Conservation (phyloP, 768 basidiomycete species). For the Lactarius indigo region DNA sequence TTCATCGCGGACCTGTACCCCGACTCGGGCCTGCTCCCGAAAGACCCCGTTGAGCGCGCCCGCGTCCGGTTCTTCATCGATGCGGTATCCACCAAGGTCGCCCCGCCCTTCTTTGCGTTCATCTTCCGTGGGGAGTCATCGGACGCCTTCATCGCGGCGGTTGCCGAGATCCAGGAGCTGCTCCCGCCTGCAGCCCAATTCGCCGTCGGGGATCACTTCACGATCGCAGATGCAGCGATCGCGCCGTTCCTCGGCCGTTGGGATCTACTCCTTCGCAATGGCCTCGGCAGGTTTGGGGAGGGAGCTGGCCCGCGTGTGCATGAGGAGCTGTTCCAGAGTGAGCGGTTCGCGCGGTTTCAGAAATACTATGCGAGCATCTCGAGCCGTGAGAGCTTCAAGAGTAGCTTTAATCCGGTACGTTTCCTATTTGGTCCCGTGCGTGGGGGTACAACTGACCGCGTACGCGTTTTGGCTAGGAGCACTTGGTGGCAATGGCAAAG, state of each 20-base stretch:
- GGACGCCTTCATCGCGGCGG: conserved; percentile 38
- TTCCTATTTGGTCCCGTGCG: neutral
- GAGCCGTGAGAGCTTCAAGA: conserved; percentile 47
- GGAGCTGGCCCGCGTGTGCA: conserved; percentile 42
- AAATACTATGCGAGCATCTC: conserved; percentile 45
- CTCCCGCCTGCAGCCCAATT: conserved; percentile 42
- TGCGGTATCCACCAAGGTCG: conserved; percentile 41
- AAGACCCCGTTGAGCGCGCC: conserved; percentile 51
- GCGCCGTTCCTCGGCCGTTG: conserved; percentile 54
- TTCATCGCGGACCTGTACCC: conserved; percentile 57
- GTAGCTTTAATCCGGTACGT: conserved; percentile 49
- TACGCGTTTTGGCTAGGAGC: neutral
- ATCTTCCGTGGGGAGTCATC: conserved; percentile 35
- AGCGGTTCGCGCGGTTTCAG: conserved; percentile 45
- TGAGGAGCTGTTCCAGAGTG: conserved; percentile 35
- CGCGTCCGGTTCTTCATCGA: conserved; percentile 60
- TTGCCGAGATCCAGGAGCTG: conserved; percentile 46
- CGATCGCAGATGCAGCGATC: conserved; percentile 56
- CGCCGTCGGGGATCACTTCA: conserved; percentile 41
- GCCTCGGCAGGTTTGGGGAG: conserved; percentile 43
- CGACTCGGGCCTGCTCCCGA: conserved; percentile 43
- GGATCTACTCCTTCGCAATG: conserved; percentile 41
- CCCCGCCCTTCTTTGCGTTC: conserved; percentile 36
- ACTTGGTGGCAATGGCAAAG: neutral
- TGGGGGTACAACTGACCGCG: neutral